Evolutionary conservation across 768 basidiomycete genomes (phyloP).

Genomic region (Kwoniella mangroviensis): DNA sequence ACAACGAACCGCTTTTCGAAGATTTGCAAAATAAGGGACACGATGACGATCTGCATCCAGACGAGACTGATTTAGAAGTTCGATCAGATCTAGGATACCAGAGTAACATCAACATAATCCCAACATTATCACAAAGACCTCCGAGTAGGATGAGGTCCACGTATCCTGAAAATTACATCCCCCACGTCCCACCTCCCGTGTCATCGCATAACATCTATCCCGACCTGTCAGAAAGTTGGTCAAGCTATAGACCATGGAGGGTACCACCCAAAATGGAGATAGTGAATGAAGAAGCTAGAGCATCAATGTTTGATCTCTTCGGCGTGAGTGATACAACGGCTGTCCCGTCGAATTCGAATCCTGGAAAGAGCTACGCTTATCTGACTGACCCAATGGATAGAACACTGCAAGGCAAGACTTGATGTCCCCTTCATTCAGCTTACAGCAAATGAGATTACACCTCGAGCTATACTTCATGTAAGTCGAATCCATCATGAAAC

Average conservation of each 20-base stretch:
- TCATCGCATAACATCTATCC: slow-evolving; percentile 6
- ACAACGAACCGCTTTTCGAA: not conserved
- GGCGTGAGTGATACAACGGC: slow-evolving; percentile 17
- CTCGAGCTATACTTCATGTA: slow-evolving; percentile 35
- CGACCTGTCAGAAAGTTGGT: slow-evolving; percentile 9
- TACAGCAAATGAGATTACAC: slow-evolving; percentile 27
- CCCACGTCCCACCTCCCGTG: not conserved
- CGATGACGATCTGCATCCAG: not conserved
- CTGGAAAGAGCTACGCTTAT: not conserved
- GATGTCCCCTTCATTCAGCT: slow-evolving; percentile 15
- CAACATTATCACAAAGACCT: slow-evolving; percentile 7
- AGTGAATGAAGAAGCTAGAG: slow-evolving; percentile 15
- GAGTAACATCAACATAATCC: not conserved
- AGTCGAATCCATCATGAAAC: not conserved
- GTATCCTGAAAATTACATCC: slow-evolving; percentile 4
- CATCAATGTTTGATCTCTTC: slow-evolving; percentile 23
- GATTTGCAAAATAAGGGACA: not conserved
- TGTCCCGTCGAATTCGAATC: no score
- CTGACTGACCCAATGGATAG: not conserved
- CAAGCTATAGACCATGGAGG: slow-evolving; percentile 3
- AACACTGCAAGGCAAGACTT: not conserved
- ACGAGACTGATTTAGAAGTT: no score
- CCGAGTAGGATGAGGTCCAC: slow-evolving; percentile 9
- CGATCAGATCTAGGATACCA: not conserved
- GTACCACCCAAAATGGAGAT: slow-evolving; percentile 1